phyloP scores from a whole-genome alignment of 768 basidiomycete species.

The Mycena crocata region DNA sequence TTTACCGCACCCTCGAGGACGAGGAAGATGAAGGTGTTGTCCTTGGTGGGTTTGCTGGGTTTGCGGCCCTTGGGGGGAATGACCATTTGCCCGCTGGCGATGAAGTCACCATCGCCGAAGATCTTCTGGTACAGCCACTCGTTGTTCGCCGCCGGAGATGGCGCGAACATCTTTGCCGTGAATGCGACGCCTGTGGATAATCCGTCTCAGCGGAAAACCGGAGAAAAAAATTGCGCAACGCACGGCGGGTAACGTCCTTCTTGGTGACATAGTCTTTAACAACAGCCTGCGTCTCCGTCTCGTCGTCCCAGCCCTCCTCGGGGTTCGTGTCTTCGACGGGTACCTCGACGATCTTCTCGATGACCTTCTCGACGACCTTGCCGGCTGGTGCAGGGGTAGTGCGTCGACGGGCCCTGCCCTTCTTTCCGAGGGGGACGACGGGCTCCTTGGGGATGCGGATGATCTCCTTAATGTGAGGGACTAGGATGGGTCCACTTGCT shows the following conservation, averaged over 20 bases:
- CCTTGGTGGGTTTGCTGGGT: constrained; percentile 88
- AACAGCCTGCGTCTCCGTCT: constrained; percentile 72
- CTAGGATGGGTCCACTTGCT: constrained; percentile 60
- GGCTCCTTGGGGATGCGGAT: constrained; percentile 58
- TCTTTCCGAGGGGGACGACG: constrained; percentile 27
- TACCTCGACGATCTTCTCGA: constrained; percentile 52
- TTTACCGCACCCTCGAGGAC: constrained; percentile 91
- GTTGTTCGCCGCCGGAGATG: constrained; percentile 67
- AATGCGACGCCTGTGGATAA: constrained; percentile 80
- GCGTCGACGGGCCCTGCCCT: constrained; percentile 47
- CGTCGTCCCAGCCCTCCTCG: constrained; percentile 89
- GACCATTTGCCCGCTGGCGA: constrained; percentile 89
- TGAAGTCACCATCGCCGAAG: constrained; percentile 90
- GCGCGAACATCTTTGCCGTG: constrained; percentile 75
- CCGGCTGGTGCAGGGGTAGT: neutral
- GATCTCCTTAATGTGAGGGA: constrained; percentile 80
- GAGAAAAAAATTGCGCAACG: constrained; percentile 45
- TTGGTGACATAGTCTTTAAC: constrained; percentile 76
- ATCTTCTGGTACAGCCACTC: constrained; percentile 92
- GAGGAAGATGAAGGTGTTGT: constrained; percentile 87
- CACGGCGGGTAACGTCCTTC: constrained; percentile 77
- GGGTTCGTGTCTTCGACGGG: constrained; percentile 49
- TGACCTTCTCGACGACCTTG: constrained; percentile 24
- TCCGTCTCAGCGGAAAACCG: constrained; percentile 18
- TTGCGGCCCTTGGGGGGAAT: constrained; percentile 87